Evolutionary conservation across 176 grass and related monocot species (phyloP), one percentile per base, ranked within the genome.

Genomic region (Paspalum notatum): DNA sequence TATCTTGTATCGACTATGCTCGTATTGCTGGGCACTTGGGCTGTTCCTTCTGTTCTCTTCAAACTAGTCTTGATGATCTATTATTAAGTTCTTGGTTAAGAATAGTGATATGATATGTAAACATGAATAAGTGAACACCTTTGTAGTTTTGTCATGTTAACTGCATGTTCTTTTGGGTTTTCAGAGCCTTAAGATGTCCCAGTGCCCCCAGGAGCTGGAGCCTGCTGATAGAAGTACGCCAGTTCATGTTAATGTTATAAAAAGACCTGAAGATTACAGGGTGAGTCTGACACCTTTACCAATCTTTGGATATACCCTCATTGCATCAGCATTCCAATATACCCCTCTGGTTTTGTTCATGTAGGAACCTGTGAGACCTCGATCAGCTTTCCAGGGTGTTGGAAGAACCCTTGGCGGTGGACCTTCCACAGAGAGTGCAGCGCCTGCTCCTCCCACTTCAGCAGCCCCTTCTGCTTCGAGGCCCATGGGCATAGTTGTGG

Each of bases 371-470:
- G 58, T 58, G 49, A 92, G 24, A 66, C 75, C 60, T 37, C 80
- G 49, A 21, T 85, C 79, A 79, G 75, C 67, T 44, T 99, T 99
- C 82, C 90, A 91, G 62, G 96, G 92, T 61, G 84, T 91, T 25
- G 96, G 92, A 22, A 95, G 96, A 94, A 99, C 92, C 57, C 86
- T 99, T 69, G 90, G 92, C 7, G 70, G 80, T 74, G 92, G 81
- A 62, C 89, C 88, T 55, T 82, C 86, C 24, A 58, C 85, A 21
- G 72, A 85, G 61, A 77, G 59, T 70, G 46, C 12, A 46, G 63
- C 82, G 46, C 50, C 73, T 61, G 68, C 54, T 45, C 74, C 74
- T 74, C 41, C 72, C 48, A 62, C 76, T 66, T 25, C 83, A 52
- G 75, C 67, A 42, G 39, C 85, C 52, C 62, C 59, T 46, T 62